phyloP scores from a whole-genome alignment of 805 yeast genomes.

The Citeromyces matritensis region DNA sequence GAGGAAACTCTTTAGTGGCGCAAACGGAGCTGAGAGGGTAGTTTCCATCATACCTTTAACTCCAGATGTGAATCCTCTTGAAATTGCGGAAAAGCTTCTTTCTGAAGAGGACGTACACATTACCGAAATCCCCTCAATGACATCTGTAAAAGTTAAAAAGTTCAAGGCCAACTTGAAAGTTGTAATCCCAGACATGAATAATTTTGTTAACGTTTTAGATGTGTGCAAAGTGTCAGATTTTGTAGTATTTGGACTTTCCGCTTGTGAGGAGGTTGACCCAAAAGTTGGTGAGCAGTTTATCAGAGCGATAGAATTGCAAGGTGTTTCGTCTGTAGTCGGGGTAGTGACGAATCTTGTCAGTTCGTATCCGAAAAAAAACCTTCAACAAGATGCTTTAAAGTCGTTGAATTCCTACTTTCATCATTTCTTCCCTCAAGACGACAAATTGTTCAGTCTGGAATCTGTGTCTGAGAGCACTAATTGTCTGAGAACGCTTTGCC shows the following conservation, averaged over 20 bases:
- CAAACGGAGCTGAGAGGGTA: constrained; percentile 69
- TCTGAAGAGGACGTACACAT: constrained; percentile 17
- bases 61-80: constrained; percentile 42
- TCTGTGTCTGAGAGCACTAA: constrained; percentile 53
- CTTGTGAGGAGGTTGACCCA: constrained; percentile 66
- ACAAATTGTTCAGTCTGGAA: constrained; percentile 62
- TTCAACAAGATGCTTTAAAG: constrained; percentile 54
- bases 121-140: constrained; percentile 29
- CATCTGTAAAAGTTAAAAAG: constrained; percentile 35
- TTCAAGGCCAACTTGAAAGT: constrained; percentile 68
- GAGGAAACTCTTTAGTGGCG: constrained; percentile 67
- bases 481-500: constrained; percentile 65
- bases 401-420: constrained; percentile 51
- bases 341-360: constrained; percentile 61
- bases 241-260: constrained; percentile 82
- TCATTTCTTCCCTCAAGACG: constrained; percentile 73
- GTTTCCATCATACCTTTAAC: constrained; percentile 73
- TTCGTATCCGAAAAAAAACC: constrained; percentile 57
- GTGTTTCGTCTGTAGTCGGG: constrained; percentile 71
- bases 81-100: constrained; percentile 34
- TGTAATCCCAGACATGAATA: constrained; percentile 52
- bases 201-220: constrained; percentile 62
- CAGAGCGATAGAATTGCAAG: constrained; percentile 83
- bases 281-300: constrained; percentile 78
- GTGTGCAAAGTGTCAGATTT: constrained; percentile 83